Conservation (phyloP, 805 yeast genomes). For the Barnettozyma wickerhamii region DNA sequence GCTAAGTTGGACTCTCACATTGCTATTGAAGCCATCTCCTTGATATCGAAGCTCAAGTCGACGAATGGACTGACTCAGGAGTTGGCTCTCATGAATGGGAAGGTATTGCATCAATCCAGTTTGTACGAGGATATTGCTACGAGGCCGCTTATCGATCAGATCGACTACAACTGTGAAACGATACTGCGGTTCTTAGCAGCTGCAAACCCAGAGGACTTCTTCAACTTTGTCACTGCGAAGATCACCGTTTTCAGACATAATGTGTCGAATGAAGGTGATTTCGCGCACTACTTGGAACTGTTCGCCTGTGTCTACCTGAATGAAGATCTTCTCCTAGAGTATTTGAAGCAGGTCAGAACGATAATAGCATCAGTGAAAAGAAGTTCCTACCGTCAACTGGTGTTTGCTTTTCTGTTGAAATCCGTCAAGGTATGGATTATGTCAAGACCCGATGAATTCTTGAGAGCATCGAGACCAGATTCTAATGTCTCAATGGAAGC, state of each 20-base stretch:
- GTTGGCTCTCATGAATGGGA: constrained; percentile 28
- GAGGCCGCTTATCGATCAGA: constrained; percentile 25
- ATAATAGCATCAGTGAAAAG: constrained; percentile 35
- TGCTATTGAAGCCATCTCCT: constrained; percentile 27
- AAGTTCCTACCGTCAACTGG: constrained; percentile 41
- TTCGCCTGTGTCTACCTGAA: constrained; percentile 40
- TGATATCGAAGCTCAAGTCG: constrained; percentile 30
- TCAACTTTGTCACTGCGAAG: constrained; percentile 29
- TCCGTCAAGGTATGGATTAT: constrained; percentile 46
- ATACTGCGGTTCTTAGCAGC: constrained; percentile 46
- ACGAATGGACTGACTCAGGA: constrained; percentile 28
- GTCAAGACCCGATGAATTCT: constrained; percentile 43
- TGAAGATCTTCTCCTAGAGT: constrained; percentile 30
- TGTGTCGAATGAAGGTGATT: constrained; percentile 32
- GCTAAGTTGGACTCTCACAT: constrained; percentile 22
- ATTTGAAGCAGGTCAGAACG: constrained; percentile 36
- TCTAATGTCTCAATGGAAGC: constrained; percentile 24
- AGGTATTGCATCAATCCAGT: constrained; percentile 13
- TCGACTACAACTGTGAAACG: constrained; percentile 36
- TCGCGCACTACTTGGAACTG: constrained; percentile 42
- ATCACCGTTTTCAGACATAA: constrained; percentile 32
- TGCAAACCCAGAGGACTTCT: constrained; percentile 42
- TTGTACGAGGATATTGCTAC: constrained; percentile 19
- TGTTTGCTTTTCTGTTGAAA: constrained; percentile 43
- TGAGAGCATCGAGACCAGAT: constrained; percentile 22